Evolutionary conservation across 1,139 yeast species (phyloP).

Genomic region (Debaryomyces fabryi): DNA sequence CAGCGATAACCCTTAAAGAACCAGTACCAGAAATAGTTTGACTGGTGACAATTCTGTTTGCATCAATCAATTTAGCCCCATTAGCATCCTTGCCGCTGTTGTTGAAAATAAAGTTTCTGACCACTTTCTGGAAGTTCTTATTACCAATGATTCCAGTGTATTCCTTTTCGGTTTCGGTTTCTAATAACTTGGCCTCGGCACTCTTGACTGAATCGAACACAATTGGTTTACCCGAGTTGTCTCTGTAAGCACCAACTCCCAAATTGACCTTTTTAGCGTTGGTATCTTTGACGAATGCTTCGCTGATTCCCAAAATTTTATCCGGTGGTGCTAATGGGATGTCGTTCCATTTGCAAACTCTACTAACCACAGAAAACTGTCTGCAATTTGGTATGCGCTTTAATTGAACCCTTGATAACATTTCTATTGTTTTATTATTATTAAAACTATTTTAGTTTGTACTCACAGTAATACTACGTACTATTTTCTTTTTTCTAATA

Average conservation of each 20-base stretch:
- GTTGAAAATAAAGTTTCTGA: constrained; percentile 54
- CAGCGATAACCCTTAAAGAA: constrained; percentile 57
- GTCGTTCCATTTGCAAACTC: constrained; percentile 38
- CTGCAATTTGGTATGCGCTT: constrained; percentile 15
- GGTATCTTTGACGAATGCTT: constrained; percentile 47
- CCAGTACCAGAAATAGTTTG: constrained; percentile 68
- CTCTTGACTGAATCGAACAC: constrained; percentile 51
- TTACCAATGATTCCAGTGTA: constrained; percentile 59
- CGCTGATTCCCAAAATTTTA: constrained; percentile 69
- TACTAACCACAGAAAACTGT: constrained; percentile 24
- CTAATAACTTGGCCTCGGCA: constrained; percentile 45
- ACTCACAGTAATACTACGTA: background rate
- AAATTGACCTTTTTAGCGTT: constrained; percentile 48
- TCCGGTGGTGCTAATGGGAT: constrained; percentile 72
- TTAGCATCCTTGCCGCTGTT: constrained; percentile 50
- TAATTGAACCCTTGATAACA: constrained; percentile 15
- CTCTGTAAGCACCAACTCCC: constrained; percentile 56
- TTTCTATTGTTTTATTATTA: constrained; percentile 4
- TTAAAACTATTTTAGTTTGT: background rate
- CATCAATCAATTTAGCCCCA: constrained; percentile 50
- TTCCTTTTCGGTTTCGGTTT: constrained; percentile 54
- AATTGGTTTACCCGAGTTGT: constrained; percentile 50
- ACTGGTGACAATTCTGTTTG: constrained; percentile 53
- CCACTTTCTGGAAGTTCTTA: constrained; percentile 49
- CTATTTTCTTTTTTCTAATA: background rate